phyloP scores from a whole-genome alignment of 2,329 filamentous ascomycete species.

The Akanthomyces dipterigenus region DNA sequence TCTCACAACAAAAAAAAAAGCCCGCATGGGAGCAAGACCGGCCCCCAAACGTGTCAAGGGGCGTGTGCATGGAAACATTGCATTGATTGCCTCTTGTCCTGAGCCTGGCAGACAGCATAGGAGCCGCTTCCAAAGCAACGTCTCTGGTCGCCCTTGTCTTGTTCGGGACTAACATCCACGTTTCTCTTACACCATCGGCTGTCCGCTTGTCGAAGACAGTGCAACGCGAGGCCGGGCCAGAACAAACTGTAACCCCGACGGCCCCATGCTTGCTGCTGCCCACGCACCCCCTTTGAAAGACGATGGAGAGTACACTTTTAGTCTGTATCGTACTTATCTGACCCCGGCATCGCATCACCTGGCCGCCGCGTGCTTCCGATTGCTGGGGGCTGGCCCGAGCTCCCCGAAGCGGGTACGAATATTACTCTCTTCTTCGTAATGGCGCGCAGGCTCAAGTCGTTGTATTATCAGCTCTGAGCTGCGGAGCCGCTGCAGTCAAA shows the following conservation, averaged over 20 bases:
- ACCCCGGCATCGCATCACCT: not conserved
- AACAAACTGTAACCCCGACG: not conserved
- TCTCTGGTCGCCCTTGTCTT: conserved; percentile 3
- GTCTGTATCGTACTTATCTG: not conserved
- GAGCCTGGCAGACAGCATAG: not conserved
- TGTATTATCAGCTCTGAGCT: not conserved
- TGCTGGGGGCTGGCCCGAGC: conserved; percentile 1
- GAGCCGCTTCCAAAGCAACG: not conserved
- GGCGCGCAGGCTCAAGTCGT: not conserved
- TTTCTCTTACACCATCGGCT: not conserved
- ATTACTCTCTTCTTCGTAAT: conserved; percentile 11
- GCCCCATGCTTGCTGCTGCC: not conserved
- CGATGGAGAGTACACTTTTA: no score
- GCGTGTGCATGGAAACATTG: not conserved
- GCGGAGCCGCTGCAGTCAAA: not conserved
- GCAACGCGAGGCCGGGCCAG: not conserved
- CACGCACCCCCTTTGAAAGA: not conserved
- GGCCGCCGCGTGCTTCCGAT: not conserved
- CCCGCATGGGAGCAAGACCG: no score
- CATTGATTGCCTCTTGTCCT: not conserved
- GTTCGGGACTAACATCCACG: not conserved
- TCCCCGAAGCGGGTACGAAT: conserved; percentile 4
- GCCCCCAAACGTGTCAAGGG: not conserved
- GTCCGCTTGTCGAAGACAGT: not conserved
- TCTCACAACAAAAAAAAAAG: not conserved